phyloP scores from a whole-genome alignment of 805 yeast species.

The Myxozyma melibiosi region DNA sequence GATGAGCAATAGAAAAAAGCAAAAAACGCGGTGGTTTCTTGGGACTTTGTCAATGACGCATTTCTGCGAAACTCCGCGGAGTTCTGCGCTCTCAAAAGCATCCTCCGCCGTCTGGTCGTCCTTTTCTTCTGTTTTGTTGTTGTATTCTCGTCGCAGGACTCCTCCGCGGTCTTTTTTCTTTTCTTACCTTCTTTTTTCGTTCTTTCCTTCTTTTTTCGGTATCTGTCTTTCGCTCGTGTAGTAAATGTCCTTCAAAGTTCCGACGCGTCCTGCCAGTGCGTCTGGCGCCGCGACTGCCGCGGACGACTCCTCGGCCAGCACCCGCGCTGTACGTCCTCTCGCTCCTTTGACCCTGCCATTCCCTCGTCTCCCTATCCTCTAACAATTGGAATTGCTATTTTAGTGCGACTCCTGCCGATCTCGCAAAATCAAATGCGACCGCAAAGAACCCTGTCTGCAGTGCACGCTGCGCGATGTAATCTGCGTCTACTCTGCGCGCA shows the following conservation, averaged over 20 bases:
- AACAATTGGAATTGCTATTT: too few relatives aligned
- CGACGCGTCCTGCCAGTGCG: background rate
- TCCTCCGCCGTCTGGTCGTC: background rate
- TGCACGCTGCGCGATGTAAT: constrained; percentile 26
- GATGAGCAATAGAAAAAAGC: constrained; percentile 1
- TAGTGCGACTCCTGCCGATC: constrained; percentile 30
- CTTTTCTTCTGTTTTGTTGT: background rate
- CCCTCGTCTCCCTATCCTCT: background rate
- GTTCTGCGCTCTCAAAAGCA: background rate
- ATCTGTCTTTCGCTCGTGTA: too few relatives aligned
- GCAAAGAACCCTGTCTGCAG: constrained; percentile 29
- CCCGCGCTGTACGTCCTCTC: constrained; percentile 17
- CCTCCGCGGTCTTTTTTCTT: too few relatives aligned
- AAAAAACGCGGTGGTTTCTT: too few relatives aligned
- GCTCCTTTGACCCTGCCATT: background rate
- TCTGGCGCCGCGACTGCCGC: constrained; percentile 3
- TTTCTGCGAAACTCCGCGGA: constrained; percentile 12
- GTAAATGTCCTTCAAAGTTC: background rate
- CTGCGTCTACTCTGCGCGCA: constrained; percentile 28
- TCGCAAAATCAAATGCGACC: constrained; percentile 29
- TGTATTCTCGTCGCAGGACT: too few relatives aligned
- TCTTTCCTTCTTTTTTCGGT: background rate
- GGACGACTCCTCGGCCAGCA: constrained; percentile 8
- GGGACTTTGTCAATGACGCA: background rate
- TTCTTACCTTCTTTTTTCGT: background rate